Evolutionary conservation across 2,329 filamentous ascomycete genomes (phyloP).

Genomic region (Onygenales sp.): DNA sequence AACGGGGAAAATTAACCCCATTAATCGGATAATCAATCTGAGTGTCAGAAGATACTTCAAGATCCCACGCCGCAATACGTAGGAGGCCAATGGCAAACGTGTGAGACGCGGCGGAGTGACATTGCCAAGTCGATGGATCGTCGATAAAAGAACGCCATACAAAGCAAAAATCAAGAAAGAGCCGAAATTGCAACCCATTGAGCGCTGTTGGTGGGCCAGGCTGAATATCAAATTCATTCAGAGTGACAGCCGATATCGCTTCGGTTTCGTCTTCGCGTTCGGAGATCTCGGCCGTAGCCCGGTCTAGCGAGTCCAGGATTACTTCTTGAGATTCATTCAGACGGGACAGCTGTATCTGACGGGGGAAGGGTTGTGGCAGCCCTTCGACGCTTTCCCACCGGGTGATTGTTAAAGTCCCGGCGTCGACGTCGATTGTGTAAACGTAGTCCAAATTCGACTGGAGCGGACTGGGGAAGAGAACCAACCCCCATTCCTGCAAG

Average conservation of each 20-base stretch:
- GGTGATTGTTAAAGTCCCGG: constrained; percentile 12
- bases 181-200: constrained; percentile 19
- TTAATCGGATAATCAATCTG: constrained; percentile 6
- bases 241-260: background rate
- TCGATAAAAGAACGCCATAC: constrained; percentile 17
- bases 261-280: constrained; percentile 2
- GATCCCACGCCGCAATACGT: constrained; percentile 15
- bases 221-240: constrained; percentile 10
- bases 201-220: constrained; percentile 14
- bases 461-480: constrained; percentile 15
- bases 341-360: constrained; percentile 4
- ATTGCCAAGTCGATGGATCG: constrained; percentile 16
- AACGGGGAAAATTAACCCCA: constrained; percentile 7
- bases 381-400: constrained; percentile 4
- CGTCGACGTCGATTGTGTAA: constrained; percentile 18
- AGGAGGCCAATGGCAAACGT: constrained; percentile 12
- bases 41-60: constrained; percentile 11
- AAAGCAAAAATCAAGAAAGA: constrained; percentile 17
- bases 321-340: background rate
- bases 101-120: constrained; percentile 12
- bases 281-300: background rate
- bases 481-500: constrained; percentile 13
- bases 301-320: constrained; percentile 3
- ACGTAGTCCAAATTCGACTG: constrained; percentile 16
- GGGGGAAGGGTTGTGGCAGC: constrained; percentile 1